Evolutionary conservation across 2,329 filamentous ascomycete species (phyloP).

Genomic region (Fusarium sulawesiense): DNA sequence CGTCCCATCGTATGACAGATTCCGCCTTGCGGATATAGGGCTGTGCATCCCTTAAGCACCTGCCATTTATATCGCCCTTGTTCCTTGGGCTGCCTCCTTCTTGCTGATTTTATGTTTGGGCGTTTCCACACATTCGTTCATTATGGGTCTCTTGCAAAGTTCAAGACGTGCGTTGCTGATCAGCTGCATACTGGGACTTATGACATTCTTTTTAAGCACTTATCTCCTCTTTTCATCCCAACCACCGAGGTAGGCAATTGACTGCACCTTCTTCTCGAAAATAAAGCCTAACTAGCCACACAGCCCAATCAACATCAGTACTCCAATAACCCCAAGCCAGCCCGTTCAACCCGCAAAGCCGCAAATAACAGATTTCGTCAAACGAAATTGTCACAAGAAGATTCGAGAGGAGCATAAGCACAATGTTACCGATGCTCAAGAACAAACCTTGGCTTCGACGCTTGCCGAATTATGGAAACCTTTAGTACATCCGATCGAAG

Average conservation of each 20-base stretch:
- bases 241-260: no score
- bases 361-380: not conserved
- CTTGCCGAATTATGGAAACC: conserved; percentile 22
- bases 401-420: not conserved
- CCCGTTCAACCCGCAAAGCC: not conserved
- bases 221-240: not conserved
- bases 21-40: not conserved
- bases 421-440: not conserved
- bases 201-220: not conserved
- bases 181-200: not conserved
- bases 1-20: not conserved
- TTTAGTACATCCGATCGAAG: conserved; percentile 2
- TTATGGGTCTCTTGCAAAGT: not conserved
- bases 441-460: not conserved
- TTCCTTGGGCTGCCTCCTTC: no score
- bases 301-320: accelerated
- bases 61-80: not conserved
- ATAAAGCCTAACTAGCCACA: no score
- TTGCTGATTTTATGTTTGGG: not conserved
- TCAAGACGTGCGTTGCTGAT: not conserved
- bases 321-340: not conserved
- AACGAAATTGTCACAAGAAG: not conserved
- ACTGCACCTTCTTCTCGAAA: no score
- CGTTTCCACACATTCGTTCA: accelerated
- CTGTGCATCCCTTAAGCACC: not conserved